Percentiles rank a stretch among this genome's conserved stretches.
Evolutionary conservation across 495 filamentous ascomycete genomes (phyloP).

Genomic region (Podospora sp.): DNA sequence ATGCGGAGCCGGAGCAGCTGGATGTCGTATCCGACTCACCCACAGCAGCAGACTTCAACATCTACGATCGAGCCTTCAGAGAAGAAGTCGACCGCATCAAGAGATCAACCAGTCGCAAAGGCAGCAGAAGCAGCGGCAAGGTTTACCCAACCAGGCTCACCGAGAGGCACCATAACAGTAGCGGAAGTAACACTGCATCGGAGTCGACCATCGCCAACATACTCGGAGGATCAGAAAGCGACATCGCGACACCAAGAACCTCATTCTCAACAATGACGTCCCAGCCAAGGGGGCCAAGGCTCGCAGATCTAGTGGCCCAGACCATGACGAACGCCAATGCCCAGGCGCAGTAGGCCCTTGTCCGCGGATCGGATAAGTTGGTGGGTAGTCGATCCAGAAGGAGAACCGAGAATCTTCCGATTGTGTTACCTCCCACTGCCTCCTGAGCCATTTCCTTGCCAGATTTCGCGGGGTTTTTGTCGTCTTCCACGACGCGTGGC

Average conservation of each 20-base stretch:
- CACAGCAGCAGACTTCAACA: constrained; percentile 74
- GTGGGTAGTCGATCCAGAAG: background rate
- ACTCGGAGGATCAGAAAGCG: background rate
- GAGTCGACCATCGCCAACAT: background rate
- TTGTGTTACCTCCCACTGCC: background rate
- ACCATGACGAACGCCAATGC: constrained; percentile 21
- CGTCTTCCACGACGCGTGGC: background rate
- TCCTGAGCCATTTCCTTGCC: background rate
- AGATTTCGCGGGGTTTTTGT: background rate
- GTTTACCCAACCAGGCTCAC: constrained; percentile 23
- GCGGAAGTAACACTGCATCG: constrained; percentile 15
- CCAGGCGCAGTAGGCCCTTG: background rate
- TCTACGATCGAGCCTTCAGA: constrained; percentile 86
- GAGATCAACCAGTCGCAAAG: constrained; percentile 27
- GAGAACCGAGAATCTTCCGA: background rate
- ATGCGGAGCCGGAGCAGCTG: constrained; percentile 23
- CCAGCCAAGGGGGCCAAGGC: constrained; percentile 1
- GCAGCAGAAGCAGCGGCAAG: background rate
- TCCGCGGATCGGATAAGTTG: background rate
- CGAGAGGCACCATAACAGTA: background rate
- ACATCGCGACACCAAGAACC: background rate
- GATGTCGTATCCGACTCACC: constrained; percentile 80
- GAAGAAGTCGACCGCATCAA: constrained; percentile 76
- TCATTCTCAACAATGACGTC: constrained; percentile 1
- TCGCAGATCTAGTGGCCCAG: constrained; percentile 27